These are phyloP conservation scores for Lachancea sp. DNA, from an alignment of 805 yeast species.

Conservation along the genomic window DNA sequence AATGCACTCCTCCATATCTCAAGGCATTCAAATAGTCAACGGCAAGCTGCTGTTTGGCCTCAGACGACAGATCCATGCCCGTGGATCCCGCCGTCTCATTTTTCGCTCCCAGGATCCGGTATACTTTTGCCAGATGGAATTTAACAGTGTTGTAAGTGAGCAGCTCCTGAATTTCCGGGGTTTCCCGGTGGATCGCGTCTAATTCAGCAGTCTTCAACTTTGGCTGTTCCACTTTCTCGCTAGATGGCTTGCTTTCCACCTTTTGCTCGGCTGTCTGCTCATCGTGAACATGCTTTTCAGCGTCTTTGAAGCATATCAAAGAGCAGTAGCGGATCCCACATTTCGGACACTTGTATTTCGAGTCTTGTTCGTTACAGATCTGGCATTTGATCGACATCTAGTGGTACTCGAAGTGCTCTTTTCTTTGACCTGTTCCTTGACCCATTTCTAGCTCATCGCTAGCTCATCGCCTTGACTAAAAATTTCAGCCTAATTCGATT, in stretches of 20 bases:
- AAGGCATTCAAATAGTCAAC: constrained; percentile 52
- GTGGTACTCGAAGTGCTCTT: neutral
- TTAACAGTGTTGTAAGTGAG: constrained; percentile 44
- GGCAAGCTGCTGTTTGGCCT: constrained; percentile 45
- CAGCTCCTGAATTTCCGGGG: constrained; percentile 38
- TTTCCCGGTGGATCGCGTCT: constrained; percentile 31
- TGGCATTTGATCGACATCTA: constrained; percentile 23
- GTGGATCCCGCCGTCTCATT: constrained; percentile 12
- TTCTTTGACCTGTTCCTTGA: neutral
- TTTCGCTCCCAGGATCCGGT: constrained; percentile 37
- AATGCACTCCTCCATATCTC: constrained; percentile 53
- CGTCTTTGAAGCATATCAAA: constrained; percentile 45
- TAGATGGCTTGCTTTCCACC: neutral
- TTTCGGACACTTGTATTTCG: constrained; percentile 45
- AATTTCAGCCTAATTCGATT: neutral
- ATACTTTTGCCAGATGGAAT: constrained; percentile 46
- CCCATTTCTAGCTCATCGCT: no score
- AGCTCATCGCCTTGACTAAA: neutral
- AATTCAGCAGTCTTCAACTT: constrained; percentile 18
- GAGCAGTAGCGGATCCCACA: constrained; percentile 49
- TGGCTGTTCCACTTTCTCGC: neutral
- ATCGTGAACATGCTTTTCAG: constrained; percentile 26
- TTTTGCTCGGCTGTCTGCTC: constrained; percentile 3
- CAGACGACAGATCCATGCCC: constrained; percentile 21
- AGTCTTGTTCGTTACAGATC: constrained; percentile 29